Evolutionary conservation across 2,329 filamentous ascomycete genomes (phyloP), one percentile per base, ranked within the genome.

Genomic region (Pseudogymnoascus sp.): DNA sequence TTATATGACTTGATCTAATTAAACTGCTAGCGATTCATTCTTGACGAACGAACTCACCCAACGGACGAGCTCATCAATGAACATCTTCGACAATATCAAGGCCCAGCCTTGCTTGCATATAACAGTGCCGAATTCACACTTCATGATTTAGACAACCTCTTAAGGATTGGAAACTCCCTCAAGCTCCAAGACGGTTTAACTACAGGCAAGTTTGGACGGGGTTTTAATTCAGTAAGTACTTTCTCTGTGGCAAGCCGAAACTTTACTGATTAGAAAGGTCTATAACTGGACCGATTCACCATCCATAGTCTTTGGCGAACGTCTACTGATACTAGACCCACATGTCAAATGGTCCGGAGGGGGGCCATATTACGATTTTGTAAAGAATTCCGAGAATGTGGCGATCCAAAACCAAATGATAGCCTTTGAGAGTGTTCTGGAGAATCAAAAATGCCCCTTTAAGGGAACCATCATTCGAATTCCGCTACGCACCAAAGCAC

Each of bases 271-370:
- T 56, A 16, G 35, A 6, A 21, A 72, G 69, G 68, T 72, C 1
- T 75, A 75, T 53, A 75, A 75, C 60, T 75, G 71, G 71, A 75
- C 73, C 0, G 74, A 75, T 64, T 72, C 70, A 5, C 73, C 73
- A n/a, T 72, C 71, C 8, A 72, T 75, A 33, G 59, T 74, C 6
- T 75, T 73, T 12, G 63, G 69, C 12, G 64, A 69, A 2, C 69
- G 63, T 2, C 61, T 75, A 10, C 66, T 72, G 4, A 69, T 75
- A 6, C 65, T 75, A 8, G 74, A 75, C 66, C 74, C 74, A 16
- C 47, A 37, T 37, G 1, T 2, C 14, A 37, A 5, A 4, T 37
- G 35, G 35, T 37, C 35, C 8, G 8, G n/a, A 11, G 70, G 71
- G 8, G 73, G 73, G 1, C 69, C 69, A 11, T 61, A 66, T 0